A percentile compares a stretch with the other conserved stretches of the same genome.
These are phyloP conservation scores for Paramecium caudatum DNA, from an alignment of 73 alveolate genomes.

Conservation along the genomic window DNA sequence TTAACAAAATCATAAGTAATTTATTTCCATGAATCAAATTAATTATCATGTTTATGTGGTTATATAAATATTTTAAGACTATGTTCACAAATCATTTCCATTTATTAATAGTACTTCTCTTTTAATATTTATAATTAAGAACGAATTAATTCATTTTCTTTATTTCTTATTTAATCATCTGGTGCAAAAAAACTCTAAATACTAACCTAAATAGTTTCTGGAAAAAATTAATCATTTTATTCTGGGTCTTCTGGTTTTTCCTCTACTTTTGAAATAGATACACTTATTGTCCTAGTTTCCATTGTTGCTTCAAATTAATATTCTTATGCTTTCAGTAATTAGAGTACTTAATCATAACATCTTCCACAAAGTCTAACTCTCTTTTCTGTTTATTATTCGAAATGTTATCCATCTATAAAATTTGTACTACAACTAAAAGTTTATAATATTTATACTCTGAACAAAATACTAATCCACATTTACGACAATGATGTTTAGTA, in stretches of 20 bases:
- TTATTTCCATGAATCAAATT: background rate
- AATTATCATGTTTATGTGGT: background rate
- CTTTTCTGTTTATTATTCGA: background rate
- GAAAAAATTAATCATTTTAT: conserved; percentile 22
- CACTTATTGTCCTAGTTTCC: background rate
- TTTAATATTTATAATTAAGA: background rate
- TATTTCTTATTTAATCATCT: background rate
- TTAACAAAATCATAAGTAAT: background rate
- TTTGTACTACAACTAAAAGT: conserved; percentile 12
- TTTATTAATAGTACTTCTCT: background rate
- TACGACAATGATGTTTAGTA: conserved; percentile 74
- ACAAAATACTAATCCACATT: conserved; percentile 72
- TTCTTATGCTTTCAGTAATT: conserved; percentile 50
- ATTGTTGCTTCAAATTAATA: background rate
- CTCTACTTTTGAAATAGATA: background rate
- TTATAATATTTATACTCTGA: conserved; percentile 49
- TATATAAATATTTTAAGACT: background rate
- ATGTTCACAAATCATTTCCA: conserved; percentile 60
- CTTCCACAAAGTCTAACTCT: conserved; percentile 27
- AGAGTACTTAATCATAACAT: conserved; percentile 34
- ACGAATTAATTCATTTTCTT: conserved; percentile 2
- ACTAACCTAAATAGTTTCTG: background rate
- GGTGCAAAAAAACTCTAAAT: conserved; percentile 10
- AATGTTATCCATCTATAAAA: conserved; percentile 31
- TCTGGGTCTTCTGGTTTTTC: background rate